Conservation (phyloP, 2,329 filamentous ascomycete species). For the Penicillium sp. region DNA sequence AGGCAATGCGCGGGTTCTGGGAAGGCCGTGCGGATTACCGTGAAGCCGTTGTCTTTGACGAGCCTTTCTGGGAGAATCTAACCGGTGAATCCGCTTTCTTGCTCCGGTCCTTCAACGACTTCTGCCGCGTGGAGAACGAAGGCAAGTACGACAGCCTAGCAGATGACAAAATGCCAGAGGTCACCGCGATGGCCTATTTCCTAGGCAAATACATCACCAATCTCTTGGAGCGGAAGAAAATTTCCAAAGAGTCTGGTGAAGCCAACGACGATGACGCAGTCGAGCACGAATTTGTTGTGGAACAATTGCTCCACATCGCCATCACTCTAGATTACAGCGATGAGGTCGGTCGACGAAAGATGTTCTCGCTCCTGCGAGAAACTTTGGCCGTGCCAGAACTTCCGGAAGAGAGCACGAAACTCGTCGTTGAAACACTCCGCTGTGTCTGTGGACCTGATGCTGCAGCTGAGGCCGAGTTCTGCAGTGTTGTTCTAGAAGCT, state of each 20-base stretch:
- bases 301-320: slow-evolving; percentile 90
- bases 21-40: slow-evolving; percentile 69
- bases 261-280: slow-evolving; percentile 77
- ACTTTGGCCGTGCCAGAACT: slow-evolving; percentile 80
- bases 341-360: slow-evolving; percentile 89
- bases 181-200: slow-evolving; percentile 84
- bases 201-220: slow-evolving; percentile 73
- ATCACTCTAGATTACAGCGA: slow-evolving; percentile 95
- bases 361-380: slow-evolving; percentile 87
- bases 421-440: slow-evolving; percentile 76
- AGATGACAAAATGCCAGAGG: slow-evolving; percentile 93
- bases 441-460: slow-evolving; percentile 68
- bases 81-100: slow-evolving; percentile 85
- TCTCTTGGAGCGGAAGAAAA: slow-evolving; percentile 42
- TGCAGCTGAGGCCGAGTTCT: slow-evolving; percentile 51
- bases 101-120: slow-evolving; percentile 89
- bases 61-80: slow-evolving; percentile 47
- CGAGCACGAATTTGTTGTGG: slow-evolving; percentile 91
- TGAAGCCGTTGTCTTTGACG: slow-evolving; percentile 45
- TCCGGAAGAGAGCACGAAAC: slow-evolving; percentile 87
- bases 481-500: slow-evolving; percentile 70
- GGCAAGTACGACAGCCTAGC: slow-evolving; percentile 71
- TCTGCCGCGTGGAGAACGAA: slow-evolving; percentile 72
- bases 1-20: slow-evolving; percentile 97
- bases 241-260: slow-evolving; percentile 50